Percentiles rank a stretch among this genome's conserved stretches.
Evolutionary conservation across 306 rosid species (phyloP).

Genomic region (Acacia crassicarpa): DNA sequence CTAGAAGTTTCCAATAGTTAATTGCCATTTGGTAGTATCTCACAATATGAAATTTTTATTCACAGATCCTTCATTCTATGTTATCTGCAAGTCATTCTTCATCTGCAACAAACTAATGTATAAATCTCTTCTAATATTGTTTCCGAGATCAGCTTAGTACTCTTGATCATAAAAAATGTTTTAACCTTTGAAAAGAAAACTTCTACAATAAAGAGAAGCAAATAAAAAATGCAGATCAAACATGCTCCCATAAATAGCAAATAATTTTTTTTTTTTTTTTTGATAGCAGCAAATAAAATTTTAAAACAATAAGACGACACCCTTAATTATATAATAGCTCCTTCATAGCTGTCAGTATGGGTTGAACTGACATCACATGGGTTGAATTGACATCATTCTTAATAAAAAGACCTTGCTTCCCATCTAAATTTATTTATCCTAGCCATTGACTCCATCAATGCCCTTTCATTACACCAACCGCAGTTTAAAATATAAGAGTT

Average conservation of each 20-base stretch:
- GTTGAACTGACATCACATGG: neutral
- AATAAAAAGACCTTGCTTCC: neutral
- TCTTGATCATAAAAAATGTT: neutral
- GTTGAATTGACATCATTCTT: neutral
- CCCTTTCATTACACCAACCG: neutral
- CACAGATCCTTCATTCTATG: neutral
- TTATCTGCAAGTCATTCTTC: neutral
- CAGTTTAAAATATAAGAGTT: neutral
- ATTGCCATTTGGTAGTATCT: neutral
- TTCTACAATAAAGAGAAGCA: neutral
- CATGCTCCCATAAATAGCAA: neutral
- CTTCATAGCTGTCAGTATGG: neutral
- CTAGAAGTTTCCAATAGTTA: neutral
- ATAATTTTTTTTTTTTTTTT: too few relatives aligned
- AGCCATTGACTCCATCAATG: conserved; percentile 3
- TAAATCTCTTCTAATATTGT: neutral
- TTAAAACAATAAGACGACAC: neutral
- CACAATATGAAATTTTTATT: neutral
- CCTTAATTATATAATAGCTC: neutral
- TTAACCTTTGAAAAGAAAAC: neutral
- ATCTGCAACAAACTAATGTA: neutral
- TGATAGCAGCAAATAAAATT: neutral
- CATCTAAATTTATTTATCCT: neutral
- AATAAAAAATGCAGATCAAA: neutral
- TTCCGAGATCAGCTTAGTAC: neutral